Percentiles rank a stretch among this genome's conserved stretches.
Evolutionary conservation across 2,329 filamentous ascomycete species (phyloP).

Genomic region (Epichloe typhina): DNA sequence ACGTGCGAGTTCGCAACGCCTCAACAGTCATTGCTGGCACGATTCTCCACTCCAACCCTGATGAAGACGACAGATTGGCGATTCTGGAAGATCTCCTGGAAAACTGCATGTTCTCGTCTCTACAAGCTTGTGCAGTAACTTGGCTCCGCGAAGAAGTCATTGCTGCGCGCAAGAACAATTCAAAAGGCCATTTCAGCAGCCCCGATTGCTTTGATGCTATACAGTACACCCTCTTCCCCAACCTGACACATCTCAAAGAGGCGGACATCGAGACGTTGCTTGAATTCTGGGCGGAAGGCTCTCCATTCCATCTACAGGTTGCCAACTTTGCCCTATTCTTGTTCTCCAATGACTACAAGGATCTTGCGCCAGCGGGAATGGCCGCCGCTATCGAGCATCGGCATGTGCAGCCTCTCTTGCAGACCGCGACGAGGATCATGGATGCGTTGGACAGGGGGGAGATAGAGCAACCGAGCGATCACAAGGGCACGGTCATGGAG

Average conservation of each 20-base stretch:
- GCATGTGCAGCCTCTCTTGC: conserved; percentile 40
- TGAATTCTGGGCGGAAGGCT: conserved; percentile 39
- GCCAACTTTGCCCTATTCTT: conserved; percentile 49
- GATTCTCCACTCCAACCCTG: conserved; percentile 44
- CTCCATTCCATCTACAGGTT: conserved; percentile 43
- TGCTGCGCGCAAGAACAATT: conserved; percentile 22
- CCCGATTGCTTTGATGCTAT: conserved; percentile 43
- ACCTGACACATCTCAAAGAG: conserved; percentile 33
- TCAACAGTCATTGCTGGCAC: conserved; percentile 39
- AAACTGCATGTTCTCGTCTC: conserved; percentile 48
- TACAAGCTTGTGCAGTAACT: conserved; percentile 49
- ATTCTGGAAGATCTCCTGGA: conserved; percentile 53
- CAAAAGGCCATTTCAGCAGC: conserved; percentile 32
- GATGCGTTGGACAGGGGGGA: conserved; percentile 20
- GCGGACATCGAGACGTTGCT: conserved; percentile 28
- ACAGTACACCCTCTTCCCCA: conserved; percentile 49
- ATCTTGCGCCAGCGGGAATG: conserved; percentile 43
- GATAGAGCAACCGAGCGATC: conserved; percentile 16
- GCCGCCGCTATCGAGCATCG: conserved; percentile 43
- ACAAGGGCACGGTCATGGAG: conserved; percentile 22
- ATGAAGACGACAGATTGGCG: conserved; percentile 42
- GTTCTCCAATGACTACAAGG: conserved; percentile 29
- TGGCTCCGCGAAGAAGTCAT: conserved; percentile 54
- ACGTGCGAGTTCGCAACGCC: conserved; percentile 40
- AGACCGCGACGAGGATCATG: conserved; percentile 25